Conservation (phyloP, 441 rosid species). For the Gossypium trilobum region DNA sequence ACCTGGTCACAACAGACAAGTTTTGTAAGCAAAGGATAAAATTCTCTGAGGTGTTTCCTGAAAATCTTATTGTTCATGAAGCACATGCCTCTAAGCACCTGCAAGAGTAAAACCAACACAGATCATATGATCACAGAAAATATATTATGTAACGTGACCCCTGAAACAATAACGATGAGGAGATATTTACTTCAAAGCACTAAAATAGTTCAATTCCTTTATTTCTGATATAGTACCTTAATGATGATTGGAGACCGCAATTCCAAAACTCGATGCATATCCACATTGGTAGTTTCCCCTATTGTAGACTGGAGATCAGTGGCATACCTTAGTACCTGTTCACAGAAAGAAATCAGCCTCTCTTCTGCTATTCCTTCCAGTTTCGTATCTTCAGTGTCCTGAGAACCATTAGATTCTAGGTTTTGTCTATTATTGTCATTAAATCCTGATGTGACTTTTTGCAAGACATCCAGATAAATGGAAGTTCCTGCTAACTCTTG, state of each 20-base stretch:
- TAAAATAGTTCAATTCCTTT: background rate
- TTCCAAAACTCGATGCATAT: constrained; percentile 80
- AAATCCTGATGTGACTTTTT: constrained; percentile 60
- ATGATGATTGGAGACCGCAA: constrained; percentile 89
- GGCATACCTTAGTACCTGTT: constrained; percentile 78
- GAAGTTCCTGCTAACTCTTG: constrained; percentile 85
- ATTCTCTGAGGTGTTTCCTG: constrained; percentile 78
- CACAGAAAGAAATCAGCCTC: constrained; percentile 81
- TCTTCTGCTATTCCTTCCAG: constrained; percentile 75
- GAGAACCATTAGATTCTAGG: constrained; percentile 24
- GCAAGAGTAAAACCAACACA: constrained; percentile 22
- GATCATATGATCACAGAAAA: background rate
- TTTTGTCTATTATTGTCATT: constrained; percentile 22
- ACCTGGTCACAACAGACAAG: constrained; percentile 99
- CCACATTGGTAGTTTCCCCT: constrained; percentile 83
- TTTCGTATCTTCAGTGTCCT: constrained; percentile 35
- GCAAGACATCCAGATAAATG: constrained; percentile 84
- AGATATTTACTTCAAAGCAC: background rate
- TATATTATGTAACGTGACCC: background rate
- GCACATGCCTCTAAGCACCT: constrained; percentile 98
- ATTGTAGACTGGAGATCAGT: constrained; percentile 71
- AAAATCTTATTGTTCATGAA: constrained; percentile 77
- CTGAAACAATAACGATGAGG: background rate
- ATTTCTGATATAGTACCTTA: constrained; percentile 41
- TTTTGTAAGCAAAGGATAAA: constrained; percentile 86